Conservation (phyloP, 2,329 filamentous ascomycete genomes). For the Trichoderma sp. region DNA sequence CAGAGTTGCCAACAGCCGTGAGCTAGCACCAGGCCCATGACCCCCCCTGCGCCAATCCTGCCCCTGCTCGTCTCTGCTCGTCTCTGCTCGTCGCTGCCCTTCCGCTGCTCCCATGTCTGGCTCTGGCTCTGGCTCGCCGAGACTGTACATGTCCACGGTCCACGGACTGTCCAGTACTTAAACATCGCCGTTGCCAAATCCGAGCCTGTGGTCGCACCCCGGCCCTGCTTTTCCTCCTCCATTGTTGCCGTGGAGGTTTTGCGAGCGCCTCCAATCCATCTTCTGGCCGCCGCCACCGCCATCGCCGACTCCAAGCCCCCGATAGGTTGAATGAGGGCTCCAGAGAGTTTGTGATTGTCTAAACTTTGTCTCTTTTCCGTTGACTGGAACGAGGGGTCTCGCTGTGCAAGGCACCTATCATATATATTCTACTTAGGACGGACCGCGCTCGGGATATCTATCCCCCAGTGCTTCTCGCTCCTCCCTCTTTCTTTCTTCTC, state of each 20-base stretch:
- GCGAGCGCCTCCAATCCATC: conserved; percentile 4
- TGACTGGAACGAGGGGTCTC: conserved; percentile 7
- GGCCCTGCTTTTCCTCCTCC: conserved; percentile 12
- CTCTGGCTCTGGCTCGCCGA: neutral
- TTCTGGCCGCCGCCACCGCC: conserved; percentile 7
- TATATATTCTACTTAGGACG: neutral
- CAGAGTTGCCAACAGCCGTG: neutral
- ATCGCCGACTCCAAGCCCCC: neutral
- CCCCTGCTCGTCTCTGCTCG: conserved; percentile 11
- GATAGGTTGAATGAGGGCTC: neutral
- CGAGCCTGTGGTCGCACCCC: neutral
- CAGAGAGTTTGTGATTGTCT: conserved; percentile 1
- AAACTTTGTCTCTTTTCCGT: neutral
- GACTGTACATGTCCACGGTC: too few relatives aligned
- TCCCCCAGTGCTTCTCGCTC: neutral
- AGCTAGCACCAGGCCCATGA: conserved; percentile 4
- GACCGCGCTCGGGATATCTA: neutral
- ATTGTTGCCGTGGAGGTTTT: conserved; percentile 16
- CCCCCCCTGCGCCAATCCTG: conserved; percentile 15
- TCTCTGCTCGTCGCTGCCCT: conserved; percentile 8
- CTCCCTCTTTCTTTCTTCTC: neutral
- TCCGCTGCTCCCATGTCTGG: conserved; percentile 15
- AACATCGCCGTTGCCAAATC: conserved; percentile 18
- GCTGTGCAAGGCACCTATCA: neutral
- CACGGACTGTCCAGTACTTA: conserved; percentile 19